A percentile compares a stretch with the other conserved stretches of the same genome.
Evolutionary conservation across 108 stramenopile species (phyloP).

Genomic region (Fragilariopsis cylindrus): DNA sequence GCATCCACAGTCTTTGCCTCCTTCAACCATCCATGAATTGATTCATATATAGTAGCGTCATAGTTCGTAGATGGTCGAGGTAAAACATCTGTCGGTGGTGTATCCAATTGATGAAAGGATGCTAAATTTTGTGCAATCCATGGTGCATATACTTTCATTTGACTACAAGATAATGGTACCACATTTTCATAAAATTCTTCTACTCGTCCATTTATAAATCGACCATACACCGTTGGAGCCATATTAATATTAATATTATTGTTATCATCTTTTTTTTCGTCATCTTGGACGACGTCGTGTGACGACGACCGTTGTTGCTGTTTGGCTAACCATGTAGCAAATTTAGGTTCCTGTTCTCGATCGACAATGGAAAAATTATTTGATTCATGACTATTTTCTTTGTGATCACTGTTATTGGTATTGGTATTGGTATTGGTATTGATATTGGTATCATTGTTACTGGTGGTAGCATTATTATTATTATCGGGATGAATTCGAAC

Average conservation of each 20-base stretch:
- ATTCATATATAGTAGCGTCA: constrained; percentile 5
- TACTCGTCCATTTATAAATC: constrained; percentile 71
- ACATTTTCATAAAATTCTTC: constrained; percentile 66
- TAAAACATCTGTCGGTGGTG: constrained; percentile 20
- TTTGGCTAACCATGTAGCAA: constrained; percentile 56
- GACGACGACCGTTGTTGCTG: not conserved
- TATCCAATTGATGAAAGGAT: constrained; percentile 35
- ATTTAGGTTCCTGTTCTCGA: constrained; percentile 48
- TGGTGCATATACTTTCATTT: constrained; percentile 43
- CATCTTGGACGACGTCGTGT: too few relatives aligned
- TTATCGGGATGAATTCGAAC: constrained; percentile 45
- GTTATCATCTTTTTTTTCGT: too few relatives aligned
- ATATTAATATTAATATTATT: not conserved
- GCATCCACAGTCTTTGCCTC: constrained; percentile 2
- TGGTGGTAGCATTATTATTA: not conserved
- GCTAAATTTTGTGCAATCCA: constrained; percentile 48
- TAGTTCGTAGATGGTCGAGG: not conserved
- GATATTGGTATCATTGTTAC: not conserved
- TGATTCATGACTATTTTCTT: not conserved
- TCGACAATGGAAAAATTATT: constrained; percentile 20
- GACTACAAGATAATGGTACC: constrained; percentile 37
- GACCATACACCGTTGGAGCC: constrained; percentile 68
- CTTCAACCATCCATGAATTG: constrained; percentile 6
- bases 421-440: constrained; percentile 20
- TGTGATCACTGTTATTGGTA: not conserved